A percentile compares a stretch with the other conserved stretches of the same genome.
Evolutionary conservation across 2,329 filamentous ascomycete species (phyloP).

Genomic region (Pyrenochaeta sp.): DNA sequence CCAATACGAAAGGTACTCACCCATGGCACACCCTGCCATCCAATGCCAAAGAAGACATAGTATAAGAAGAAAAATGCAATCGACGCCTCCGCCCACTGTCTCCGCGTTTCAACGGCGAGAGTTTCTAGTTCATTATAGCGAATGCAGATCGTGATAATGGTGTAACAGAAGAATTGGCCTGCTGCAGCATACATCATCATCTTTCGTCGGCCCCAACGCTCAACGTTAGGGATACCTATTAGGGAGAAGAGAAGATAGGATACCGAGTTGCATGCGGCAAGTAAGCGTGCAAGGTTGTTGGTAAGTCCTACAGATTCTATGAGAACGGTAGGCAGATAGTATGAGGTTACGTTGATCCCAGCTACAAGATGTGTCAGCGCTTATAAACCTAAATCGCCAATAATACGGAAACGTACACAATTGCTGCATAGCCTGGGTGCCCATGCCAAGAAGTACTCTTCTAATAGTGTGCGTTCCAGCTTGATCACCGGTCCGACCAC

Average conservation of each 20-base stretch:
- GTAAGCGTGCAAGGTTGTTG: conserved; percentile 61
- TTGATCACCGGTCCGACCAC: conserved; percentile 54
- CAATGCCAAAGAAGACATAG: conserved; percentile 63
- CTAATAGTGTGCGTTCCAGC: conserved; percentile 60
- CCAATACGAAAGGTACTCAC: conserved; percentile 6
- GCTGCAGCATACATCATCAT: conserved; percentile 66
- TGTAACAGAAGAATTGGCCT: conserved; percentile 62
- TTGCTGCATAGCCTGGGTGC: conserved; percentile 63
- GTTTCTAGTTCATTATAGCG: conserved; percentile 49
- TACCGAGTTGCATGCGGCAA: conserved; percentile 64
- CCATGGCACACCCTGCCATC: conserved; percentile 59
- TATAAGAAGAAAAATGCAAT: conserved; percentile 64
- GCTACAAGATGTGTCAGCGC: conserved; percentile 4
- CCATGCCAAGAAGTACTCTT: conserved; percentile 61
- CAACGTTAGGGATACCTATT: conserved; percentile 58
- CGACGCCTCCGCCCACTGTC: conserved; percentile 50
- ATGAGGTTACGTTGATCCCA: conserved; percentile 53
- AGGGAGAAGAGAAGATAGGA: conserved; percentile 59
- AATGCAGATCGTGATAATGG: conserved; percentile 62
- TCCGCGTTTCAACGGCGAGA: conserved; percentile 15
- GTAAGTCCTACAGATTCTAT: conserved; percentile 65
- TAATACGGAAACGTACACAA: conserved; percentile 44
- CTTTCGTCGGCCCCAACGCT: conserved; percentile 64
- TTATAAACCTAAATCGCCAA: neutral
- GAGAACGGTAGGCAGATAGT: conserved; percentile 67